Percentiles rank a stretch among this genome's conserved stretches.
Evolutionary conservation across 495 filamentous ascomycete species (phyloP).

Genomic region (Trichocladium uniseriatum): DNA sequence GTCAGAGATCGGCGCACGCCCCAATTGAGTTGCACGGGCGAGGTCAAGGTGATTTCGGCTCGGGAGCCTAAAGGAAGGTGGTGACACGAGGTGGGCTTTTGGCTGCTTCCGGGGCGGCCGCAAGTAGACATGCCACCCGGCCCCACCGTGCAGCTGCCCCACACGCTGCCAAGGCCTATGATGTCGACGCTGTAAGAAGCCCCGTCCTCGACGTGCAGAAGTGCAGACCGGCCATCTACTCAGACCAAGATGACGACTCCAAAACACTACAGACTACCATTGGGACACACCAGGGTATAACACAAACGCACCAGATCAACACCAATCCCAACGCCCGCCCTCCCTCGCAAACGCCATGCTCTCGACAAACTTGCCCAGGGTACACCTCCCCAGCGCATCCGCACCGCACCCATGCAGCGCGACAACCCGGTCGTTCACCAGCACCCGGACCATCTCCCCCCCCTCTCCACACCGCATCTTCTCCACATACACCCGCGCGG

Average conservation of each 20-base stretch:
- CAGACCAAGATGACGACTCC: no score
- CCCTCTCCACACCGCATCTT: conserved; percentile 58
- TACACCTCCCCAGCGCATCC: conserved; percentile 61
- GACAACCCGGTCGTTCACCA: conserved; percentile 76
- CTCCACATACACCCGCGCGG: conserved; percentile 67
- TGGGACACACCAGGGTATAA: neutral
- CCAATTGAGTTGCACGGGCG: neutral
- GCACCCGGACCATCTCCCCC: conserved; percentile 58
- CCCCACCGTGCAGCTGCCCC: no score
- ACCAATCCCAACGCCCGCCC: conserved; percentile 63
- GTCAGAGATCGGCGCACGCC: neutral
- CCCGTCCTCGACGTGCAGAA: no score
- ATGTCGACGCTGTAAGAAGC: no score
- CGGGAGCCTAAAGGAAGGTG: neutral
- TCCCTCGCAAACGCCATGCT: conserved; percentile 59
- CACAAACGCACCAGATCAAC: conserved; percentile 43
- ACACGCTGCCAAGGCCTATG: no score
- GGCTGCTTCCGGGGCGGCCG: neutral
- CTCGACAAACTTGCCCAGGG: conserved; percentile 53
- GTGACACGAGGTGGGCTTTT: neutral
- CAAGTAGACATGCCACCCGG: neutral
- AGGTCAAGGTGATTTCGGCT: neutral
- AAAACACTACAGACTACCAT: no score
- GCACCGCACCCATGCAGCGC: conserved; percentile 56
- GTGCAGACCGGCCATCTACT: no score